Base-by-base conservation (phyloP, 495 filamentous ascomycete genomes). In the Neurospora sp. region DNA sequence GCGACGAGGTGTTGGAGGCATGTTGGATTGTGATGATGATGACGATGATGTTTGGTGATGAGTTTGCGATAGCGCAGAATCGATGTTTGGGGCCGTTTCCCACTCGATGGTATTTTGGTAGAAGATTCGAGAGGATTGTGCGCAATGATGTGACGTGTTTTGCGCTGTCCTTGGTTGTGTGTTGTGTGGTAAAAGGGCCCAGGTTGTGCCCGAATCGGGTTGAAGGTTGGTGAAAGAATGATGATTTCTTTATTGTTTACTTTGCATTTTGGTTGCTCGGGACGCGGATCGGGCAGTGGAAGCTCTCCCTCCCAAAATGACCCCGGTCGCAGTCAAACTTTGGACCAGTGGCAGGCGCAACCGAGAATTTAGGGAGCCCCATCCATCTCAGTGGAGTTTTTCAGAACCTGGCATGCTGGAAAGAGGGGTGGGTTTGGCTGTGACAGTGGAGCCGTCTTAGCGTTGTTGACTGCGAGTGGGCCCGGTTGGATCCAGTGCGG, bases 1-100 rank as follows among this genome's bases (percentile, higher is more conserved):
- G 77, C 93, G 82, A 71, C 74, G 74, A n/a, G 76, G 69, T 73
- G 73, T 69, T 40, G 80, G 74, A 71, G 82, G 80, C 82, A 82
- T 59, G 10, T 59, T 31, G 20, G 11, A 59, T 14, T 27, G 20
- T 27, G 48, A 59, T 65, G 48, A 59, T 65, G 53, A 65, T 65
- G 53, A 31, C 20, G 53, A 61, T 35, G 7, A 35, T 61, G 53
- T 61, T 16, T 61, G 53, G 53, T 61, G 27, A 65, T 65, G 12
- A 61, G 48, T 8, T 65, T 65, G 53, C 53, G 53, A 65, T 6
- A 37, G 31, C 53, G 53, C 14, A 65, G 31, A 65, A 65, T 65
- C 14, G 53, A 35, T 65, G 53, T 18, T 65, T 65, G 53, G 53
- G 27, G 27, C 27, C 27, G 53, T 12, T 65, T 65, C 53, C 53